A percentile compares a stretch with the other conserved stretches of the same genome.
Evolutionary conservation across 106 monocot genomes (phyloP).

Genomic region (Iris macrosiphon): DNA sequence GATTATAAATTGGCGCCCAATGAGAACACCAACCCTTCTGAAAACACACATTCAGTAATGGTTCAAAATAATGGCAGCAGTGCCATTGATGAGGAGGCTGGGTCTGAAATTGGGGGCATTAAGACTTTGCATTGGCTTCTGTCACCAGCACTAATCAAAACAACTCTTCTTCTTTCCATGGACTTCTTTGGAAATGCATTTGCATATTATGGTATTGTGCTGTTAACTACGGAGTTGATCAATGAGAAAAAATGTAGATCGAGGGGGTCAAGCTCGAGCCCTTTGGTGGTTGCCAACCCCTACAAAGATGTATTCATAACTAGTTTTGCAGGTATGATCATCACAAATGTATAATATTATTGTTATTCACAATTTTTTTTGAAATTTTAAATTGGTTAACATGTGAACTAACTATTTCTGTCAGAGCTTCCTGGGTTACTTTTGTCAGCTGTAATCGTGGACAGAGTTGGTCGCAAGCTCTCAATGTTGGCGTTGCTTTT

Average conservation of each 20-base stretch:
- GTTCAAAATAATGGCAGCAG: slow-evolving; percentile 1
- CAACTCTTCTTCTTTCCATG: slow-evolving; percentile 73
- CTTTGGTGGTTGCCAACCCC: slow-evolving; percentile 14
- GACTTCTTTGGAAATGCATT: slow-evolving; percentile 80
- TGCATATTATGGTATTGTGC: slow-evolving; percentile 74
- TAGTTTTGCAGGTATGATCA: slow-evolving; percentile 56
- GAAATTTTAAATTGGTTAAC: neutral
- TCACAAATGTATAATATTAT: neutral
- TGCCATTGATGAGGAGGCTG: neutral
- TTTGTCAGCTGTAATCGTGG: slow-evolving; percentile 50
- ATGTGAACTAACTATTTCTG: slow-evolving; percentile 6
- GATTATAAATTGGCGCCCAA: slow-evolving; percentile 11
- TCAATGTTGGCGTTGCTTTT: slow-evolving; percentile 64
- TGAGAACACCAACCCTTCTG: slow-evolving; percentile 20
- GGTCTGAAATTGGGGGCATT: slow-evolving; percentile 23
- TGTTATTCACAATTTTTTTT: neutral
- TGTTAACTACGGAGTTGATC: slow-evolving; percentile 60
- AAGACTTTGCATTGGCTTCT: slow-evolving; percentile 29
- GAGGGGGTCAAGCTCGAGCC: neutral
- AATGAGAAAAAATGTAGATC: slow-evolving; percentile 19
- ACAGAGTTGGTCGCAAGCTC: slow-evolving; percentile 67
- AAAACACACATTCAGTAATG: slow-evolving; percentile 24
- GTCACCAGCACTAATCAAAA: slow-evolving; percentile 40
- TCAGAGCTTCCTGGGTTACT: slow-evolving; percentile 77
- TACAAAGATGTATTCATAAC: slow-evolving; percentile 74